phyloP scores from a whole-genome alignment of 495 filamentous ascomycete genomes.

The Penicillium malachiteum region DNA sequence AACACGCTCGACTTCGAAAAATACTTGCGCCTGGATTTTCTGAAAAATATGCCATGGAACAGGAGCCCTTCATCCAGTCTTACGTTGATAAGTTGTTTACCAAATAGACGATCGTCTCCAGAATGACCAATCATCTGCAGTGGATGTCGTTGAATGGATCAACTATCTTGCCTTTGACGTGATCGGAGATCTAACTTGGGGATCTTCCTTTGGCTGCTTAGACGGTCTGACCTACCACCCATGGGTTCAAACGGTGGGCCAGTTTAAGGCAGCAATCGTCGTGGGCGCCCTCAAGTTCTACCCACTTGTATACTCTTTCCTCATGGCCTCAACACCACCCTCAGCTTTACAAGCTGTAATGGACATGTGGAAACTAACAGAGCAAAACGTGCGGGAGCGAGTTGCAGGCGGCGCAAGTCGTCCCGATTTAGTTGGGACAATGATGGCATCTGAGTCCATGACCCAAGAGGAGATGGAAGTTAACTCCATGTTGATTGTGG shows the following conservation, averaged over 20 bases:
- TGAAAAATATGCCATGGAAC: neutral
- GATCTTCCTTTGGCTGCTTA: conserved; percentile 10
- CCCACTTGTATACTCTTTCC: neutral
- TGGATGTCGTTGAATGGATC: conserved; percentile 18
- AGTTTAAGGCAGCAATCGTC: neutral
- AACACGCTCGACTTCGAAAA: conserved; percentile 5
- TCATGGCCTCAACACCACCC: neutral
- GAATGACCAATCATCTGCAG: neutral
- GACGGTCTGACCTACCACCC: neutral
- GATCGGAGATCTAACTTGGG: conserved; percentile 17
- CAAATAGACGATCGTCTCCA: neutral
- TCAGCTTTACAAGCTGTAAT: neutral
- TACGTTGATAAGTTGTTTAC: neutral
- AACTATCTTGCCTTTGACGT: conserved; percentile 22
- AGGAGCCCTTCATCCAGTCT: neutral
- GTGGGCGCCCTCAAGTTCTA: neutral
- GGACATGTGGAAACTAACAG: neutral
- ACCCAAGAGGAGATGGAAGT: neutral
- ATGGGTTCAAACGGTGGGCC: neutral
- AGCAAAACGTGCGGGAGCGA: neutral
- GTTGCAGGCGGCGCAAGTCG: neutral
- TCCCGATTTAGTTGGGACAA: neutral
- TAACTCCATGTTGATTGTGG: neutral
- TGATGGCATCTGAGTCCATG: neutral
- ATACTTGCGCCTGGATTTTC: conserved; percentile 1